Conservation (phyloP, 2,329 filamentous ascomycete genomes). For the Sphaerulina populicola region DNA sequence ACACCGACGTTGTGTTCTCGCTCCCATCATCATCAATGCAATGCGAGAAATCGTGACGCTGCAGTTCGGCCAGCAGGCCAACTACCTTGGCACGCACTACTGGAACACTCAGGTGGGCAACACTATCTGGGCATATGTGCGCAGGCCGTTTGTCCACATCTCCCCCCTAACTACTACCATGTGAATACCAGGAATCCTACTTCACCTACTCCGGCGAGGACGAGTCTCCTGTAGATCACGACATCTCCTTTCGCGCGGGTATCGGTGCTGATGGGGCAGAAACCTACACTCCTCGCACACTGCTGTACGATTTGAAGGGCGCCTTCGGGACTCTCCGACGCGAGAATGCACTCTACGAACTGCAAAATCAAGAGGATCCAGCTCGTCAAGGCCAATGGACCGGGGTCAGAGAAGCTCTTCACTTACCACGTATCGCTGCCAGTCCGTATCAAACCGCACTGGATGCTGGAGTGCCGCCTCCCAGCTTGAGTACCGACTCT, state of each 20-base stretch:
- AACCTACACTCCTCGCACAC: constrained; percentile 81
- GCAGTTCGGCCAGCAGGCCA: constrained; percentile 85
- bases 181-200: constrained; percentile 69
- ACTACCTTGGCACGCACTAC: constrained; percentile 91
- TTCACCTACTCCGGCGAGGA: constrained; percentile 75
- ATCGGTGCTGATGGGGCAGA: constrained; percentile 75
- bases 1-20: too few relatives aligned
- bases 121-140: not conserved
- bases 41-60: constrained; percentile 96
- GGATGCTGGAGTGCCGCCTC: constrained; percentile 58
- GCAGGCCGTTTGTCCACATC: not conserved
- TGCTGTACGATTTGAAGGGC: constrained; percentile 93
- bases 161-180: not conserved
- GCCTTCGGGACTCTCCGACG: constrained; percentile 82
- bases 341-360: constrained; percentile 79
- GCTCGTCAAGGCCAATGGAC: constrained; percentile 45
- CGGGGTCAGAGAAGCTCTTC: constrained; percentile 59
- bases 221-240: constrained; percentile 64
- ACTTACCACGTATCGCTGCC: constrained; percentile 57
- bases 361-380: constrained; percentile 38
- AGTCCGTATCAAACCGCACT: constrained; percentile 73
- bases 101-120: constrained; percentile 78
- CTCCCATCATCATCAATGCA: not conserved
- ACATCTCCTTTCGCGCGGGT: constrained; percentile 81
- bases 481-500: constrained; percentile 56